Evolutionary conservation across 2,329 filamentous ascomycete genomes (phyloP), one percentile per base, ranked within the genome.

Genomic region (Aspergillus candidus): DNA sequence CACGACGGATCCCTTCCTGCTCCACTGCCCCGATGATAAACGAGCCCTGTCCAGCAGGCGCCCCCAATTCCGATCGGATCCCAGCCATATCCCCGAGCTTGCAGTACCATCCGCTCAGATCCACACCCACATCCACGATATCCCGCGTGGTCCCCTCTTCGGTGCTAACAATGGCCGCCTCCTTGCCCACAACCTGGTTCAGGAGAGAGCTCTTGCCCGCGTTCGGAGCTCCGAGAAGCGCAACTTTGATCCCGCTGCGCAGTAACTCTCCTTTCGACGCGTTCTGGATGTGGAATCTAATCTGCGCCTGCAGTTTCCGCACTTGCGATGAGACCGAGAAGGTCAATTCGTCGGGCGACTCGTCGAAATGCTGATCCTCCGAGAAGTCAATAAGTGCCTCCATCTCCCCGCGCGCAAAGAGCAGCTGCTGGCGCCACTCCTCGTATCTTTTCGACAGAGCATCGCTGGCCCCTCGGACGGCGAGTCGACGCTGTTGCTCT

Each of bases 351-450:
- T 75, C 70, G 1, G 88, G 86, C 3, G 87, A 84, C 66, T 95
- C 89, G 55, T 97, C 90, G 59, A 98, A 94, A 69, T 97, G 87
- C 67, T 98, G 91, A 59, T 97, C 93, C 64, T 98, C 93, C 1
- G 88, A 86, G 63, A 98, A 98, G 67, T 98, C 93, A 49, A 98
- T 97, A 54, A 98, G 70, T 0, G 93, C 93, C 67, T 98, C 93
- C 32, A 98, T 76, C 68, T 97, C 90, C 8, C 88, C 93, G 2
- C 93, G 80, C 8, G 90, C 90, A 50, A 84, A 76, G 6, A 97
- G 72, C 13, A 98, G 70, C 52, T 82, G 75, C 51, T 79, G 72
- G 18, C 91, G 81, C 93, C 93, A 98, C 8, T 59, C 58, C 54
- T 96, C 89, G 63, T 98, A 98, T 13, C 82, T 81, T 47, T 76